Percentiles rank a stretch among this genome's conserved stretches.
Evolutionary conservation across 2,329 filamentous ascomycete genomes (phyloP).

Genomic region (Aspergillus chevalieri): DNA sequence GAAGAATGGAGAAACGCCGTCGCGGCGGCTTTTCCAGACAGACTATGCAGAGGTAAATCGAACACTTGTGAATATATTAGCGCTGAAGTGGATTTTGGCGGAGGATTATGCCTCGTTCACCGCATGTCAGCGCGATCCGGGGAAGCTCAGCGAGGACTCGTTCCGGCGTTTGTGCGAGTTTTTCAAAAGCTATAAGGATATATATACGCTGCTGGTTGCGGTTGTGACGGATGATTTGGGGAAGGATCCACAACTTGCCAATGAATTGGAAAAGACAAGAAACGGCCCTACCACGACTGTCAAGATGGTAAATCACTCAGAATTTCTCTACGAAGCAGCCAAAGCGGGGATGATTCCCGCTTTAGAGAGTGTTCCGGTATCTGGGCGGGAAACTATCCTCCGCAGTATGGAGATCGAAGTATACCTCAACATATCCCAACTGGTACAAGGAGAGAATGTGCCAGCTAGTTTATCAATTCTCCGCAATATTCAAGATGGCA

Average conservation of each 20-base stretch:
- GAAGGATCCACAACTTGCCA: conserved; percentile 28
- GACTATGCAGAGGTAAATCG: conserved; percentile 37
- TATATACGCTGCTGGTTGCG: conserved; percentile 27
- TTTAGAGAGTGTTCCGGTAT: too few species aligned
- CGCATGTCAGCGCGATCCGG: conserved; percentile 15
- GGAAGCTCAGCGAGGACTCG: conserved; percentile 20
- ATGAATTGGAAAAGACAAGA: conserved; percentile 11
- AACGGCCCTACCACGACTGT: background rate
- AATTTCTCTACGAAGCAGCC: conserved; percentile 24
- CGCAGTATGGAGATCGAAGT: conserved; percentile 30
- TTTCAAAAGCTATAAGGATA: conserved; percentile 12
- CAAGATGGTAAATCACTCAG: conserved; percentile 23
- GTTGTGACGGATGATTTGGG: conserved; percentile 36
- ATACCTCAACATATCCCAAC: conserved; percentile 33
- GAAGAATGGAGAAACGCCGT: conserved; percentile 1
- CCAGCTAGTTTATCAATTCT: conserved; percentile 25
- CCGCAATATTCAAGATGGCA: conserved; percentile 14
- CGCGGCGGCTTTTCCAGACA: conserved; percentile 4
- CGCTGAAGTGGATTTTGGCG: conserved; percentile 32
- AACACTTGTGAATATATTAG: conserved; percentile 32
- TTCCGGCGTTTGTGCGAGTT: conserved; percentile 23
- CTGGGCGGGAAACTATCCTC: conserved; percentile 21
- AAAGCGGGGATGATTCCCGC: conserved; percentile 17
- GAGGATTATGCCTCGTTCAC: conserved; percentile 30
- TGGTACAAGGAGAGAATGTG: conserved; percentile 35